Evolutionary conservation across 768 basidiomycete species (phyloP).

Genomic region (Xerocomellus amylosporus): DNA sequence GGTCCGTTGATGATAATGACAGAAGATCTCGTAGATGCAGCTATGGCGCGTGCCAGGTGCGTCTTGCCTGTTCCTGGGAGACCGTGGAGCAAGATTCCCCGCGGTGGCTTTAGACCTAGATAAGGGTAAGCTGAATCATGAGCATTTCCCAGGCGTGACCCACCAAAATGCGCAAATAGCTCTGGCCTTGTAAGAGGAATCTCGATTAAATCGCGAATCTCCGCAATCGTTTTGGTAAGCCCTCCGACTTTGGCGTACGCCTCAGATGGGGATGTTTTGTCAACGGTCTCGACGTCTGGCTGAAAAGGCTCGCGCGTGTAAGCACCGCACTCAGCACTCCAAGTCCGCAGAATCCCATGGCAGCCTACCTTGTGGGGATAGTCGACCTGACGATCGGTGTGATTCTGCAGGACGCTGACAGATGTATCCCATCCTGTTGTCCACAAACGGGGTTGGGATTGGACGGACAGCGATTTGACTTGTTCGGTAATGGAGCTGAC

Average conservation of each 20-base stretch:
- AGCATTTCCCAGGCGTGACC: conserved; percentile 14
- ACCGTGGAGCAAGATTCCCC: conserved; percentile 91
- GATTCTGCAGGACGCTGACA: conserved; percentile 42
- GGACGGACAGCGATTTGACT: conserved; percentile 46
- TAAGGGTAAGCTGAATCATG: conserved; percentile 17
- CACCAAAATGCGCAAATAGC: conserved; percentile 74
- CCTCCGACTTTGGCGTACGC: conserved; percentile 89
- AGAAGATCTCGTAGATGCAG: conserved; percentile 77
- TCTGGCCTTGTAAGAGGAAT: conserved; percentile 82
- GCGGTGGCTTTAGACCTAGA: conserved; percentile 88
- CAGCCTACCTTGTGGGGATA: conserved; percentile 34
- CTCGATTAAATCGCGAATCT: conserved; percentile 83
- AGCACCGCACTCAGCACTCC: conserved; percentile 6
- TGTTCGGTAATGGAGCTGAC: conserved; percentile 37
- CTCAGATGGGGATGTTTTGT: conserved; percentile 41
- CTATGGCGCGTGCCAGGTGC: conserved; percentile 91
- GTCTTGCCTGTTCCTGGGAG: conserved; percentile 99
- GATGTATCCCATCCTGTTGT: conserved; percentile 65
- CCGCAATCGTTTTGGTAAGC: conserved; percentile 78
- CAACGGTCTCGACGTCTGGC: conserved; percentile 47
- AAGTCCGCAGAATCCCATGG: conserved; percentile 10
- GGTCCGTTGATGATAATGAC: conserved; percentile 96
- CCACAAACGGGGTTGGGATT: conserved; percentile 48
- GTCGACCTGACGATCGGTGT: conserved; percentile 23
- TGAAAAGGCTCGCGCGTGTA: conserved; percentile 24